phyloP scores from a whole-genome alignment of 768 basidiomycete genomes.

The Termitomyces sp. region DNA sequence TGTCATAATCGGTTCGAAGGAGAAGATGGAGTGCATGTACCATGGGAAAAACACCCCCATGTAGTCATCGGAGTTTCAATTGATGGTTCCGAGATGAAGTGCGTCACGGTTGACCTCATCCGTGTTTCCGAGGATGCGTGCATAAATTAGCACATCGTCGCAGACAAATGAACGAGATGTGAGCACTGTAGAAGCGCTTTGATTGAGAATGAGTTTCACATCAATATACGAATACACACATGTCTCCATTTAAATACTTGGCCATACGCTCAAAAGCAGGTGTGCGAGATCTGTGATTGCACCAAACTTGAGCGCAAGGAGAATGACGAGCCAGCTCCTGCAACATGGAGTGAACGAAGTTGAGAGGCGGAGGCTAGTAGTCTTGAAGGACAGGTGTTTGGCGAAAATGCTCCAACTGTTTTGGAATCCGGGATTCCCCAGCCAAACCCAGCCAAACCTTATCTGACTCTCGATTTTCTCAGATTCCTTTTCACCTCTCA shows the following conservation, averaged over 20 bases:
- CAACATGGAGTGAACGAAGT: not conserved
- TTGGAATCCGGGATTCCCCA: slow-evolving; percentile 30
- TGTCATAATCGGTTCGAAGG: no score
- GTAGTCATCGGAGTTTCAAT: not conserved
- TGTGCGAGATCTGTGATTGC: not conserved
- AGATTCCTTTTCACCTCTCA: slow-evolving; percentile 20
- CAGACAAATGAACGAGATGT: not conserved
- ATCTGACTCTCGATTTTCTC: slow-evolving; percentile 27
- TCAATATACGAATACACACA: not conserved
- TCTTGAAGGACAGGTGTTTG: not conserved
- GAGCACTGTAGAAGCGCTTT: not conserved
- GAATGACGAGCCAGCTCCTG: not conserved
- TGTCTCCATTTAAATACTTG: not conserved
- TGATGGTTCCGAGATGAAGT: not conserved
- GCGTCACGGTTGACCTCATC: not conserved
- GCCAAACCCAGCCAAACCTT: slow-evolving; percentile 30
- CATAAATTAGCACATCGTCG: not conserved
- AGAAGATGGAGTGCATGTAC: no score
- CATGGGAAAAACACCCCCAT: no score
- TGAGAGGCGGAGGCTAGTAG: not conserved
- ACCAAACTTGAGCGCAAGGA: not conserved
- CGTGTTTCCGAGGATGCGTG: not conserved
- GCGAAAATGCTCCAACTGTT: not conserved
- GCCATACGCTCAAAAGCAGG: not conserved
- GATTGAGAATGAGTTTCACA: not conserved